phyloP scores from a whole-genome alignment of 306 rosid species.

The Fragaria nilgerrensis region DNA sequence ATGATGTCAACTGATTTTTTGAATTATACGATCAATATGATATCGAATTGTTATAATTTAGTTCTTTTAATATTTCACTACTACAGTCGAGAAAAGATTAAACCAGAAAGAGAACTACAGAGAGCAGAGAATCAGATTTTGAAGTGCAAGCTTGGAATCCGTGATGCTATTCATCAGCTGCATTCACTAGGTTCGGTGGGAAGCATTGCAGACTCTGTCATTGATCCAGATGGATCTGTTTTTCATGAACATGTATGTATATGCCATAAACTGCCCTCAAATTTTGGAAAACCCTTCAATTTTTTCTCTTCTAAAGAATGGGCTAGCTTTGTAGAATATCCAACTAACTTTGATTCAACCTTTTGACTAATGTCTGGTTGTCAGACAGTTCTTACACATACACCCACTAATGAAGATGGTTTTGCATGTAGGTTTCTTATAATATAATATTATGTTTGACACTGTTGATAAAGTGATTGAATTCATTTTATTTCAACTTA shows the following conservation, averaged over 20 bases:
- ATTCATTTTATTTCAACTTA: background rate
- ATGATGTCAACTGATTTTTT: background rate
- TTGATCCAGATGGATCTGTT: constrained; percentile 75
- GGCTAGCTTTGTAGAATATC: background rate
- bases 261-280: constrained; percentile 3
- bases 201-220: constrained; percentile 70
- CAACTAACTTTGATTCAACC: background rate
- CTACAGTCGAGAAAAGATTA: constrained; percentile 84
- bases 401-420: background rate
- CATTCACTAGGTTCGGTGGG: constrained; percentile 73
- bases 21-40: background rate
- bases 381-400: background rate
- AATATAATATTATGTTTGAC: background rate
- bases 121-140: constrained; percentile 83
- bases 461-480: background rate
- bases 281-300: background rate
- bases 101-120: constrained; percentile 81
- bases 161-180: constrained; percentile 72
- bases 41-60: constrained; percentile 14
- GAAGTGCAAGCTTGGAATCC: constrained; percentile 76
- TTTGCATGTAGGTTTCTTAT: background rate
- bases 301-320: background rate
- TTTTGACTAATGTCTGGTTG: constrained; percentile 11
- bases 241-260: constrained; percentile 66
- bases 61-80: constrained; percentile 15